Percentiles rank a stretch among this genome's conserved stretches.
phyloP scores from a whole-genome alignment of 1,139 yeast species.

The Insectozyma bohioensis region DNA sequence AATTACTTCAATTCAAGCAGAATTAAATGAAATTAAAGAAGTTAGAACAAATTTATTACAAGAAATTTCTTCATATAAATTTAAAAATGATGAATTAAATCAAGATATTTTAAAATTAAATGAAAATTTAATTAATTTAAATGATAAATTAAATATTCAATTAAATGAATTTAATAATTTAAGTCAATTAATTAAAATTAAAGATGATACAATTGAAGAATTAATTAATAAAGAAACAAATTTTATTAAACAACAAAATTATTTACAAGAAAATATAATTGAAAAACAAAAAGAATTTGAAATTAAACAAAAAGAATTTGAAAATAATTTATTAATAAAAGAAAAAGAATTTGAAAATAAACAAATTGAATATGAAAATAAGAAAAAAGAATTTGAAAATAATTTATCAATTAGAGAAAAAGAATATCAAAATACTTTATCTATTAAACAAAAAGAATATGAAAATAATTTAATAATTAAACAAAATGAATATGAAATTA shows the following conservation, averaged over 20 bases:
- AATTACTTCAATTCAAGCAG: conserved; percentile 1
- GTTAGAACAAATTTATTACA: background rate
- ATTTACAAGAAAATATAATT: background rate
- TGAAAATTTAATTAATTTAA: background rate
- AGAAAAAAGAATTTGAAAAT: too few relatives aligned
- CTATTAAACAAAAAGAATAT: too few relatives aligned
- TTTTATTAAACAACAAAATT: background rate
- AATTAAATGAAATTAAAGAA: background rate
- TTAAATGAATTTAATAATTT: conserved; percentile 4
- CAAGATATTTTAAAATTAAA: background rate
- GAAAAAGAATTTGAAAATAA: conserved; percentile 1
- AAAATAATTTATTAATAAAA: background rate
- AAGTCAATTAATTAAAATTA: conserved; percentile 6
- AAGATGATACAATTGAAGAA: conserved; percentile 5
- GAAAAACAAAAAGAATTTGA: conserved; percentile 1
- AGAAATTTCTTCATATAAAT: conserved; percentile 1
- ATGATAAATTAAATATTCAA: background rate
- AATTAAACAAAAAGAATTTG: background rate
- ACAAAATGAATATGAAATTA: too few relatives aligned
- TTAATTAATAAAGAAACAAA: background rate
- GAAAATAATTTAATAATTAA: too few relatives aligned
- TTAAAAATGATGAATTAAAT: background rate
- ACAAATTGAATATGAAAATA: background rate
- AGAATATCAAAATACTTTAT: too few relatives aligned
- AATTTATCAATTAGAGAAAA: too few relatives aligned